Percentiles rank a stretch among this genome's conserved stretches.
Evolutionary conservation across 2,329 filamentous ascomycete species (phyloP).

Genomic region (Diaporthe sp.): DNA sequence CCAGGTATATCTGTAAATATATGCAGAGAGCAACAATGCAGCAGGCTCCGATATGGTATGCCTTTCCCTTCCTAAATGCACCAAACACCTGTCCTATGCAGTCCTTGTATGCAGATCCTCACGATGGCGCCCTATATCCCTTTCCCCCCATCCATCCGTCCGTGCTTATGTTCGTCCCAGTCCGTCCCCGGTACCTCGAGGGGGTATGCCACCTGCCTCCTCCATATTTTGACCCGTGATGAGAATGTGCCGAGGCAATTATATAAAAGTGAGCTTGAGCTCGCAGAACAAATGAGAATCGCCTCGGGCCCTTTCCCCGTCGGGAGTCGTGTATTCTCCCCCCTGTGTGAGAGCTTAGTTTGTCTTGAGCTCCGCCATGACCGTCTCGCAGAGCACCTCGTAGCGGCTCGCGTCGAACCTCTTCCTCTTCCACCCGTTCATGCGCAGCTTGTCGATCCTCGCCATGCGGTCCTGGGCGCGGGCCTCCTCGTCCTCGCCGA

Average conservation of each 20-base stretch:
- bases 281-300: background rate
- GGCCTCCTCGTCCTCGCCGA: slow-evolving; percentile 49
- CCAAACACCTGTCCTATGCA: slow-evolving; percentile 21
- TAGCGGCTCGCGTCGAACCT: slow-evolving; percentile 68
- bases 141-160: background rate
- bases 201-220: background rate
- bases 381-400: slow-evolving; percentile 63
- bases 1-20: background rate
- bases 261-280: background rate
- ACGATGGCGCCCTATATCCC: background rate
- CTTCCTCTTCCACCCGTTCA: slow-evolving; percentile 67
- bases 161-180: background rate
- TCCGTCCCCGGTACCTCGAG: background rate
- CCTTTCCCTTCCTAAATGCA: background rate
- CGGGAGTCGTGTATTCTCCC: background rate
- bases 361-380: slow-evolving; percentile 62
- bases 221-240: background rate
- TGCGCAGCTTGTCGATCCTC: slow-evolving; percentile 67
- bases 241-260: slow-evolving; percentile 1
- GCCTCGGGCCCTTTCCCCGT: background rate
- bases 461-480: slow-evolving; percentile 58
- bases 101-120: slow-evolving; percentile 13
- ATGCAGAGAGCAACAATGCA: background rate
- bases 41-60: background rate
- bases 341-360: background rate